Percentiles rank a stretch among this genome's conserved stretches.
These are phyloP conservation scores for Coniella lustricola DNA, from an alignment of 2,329 filamentous ascomycete genomes.

Conservation along the genomic window DNA sequence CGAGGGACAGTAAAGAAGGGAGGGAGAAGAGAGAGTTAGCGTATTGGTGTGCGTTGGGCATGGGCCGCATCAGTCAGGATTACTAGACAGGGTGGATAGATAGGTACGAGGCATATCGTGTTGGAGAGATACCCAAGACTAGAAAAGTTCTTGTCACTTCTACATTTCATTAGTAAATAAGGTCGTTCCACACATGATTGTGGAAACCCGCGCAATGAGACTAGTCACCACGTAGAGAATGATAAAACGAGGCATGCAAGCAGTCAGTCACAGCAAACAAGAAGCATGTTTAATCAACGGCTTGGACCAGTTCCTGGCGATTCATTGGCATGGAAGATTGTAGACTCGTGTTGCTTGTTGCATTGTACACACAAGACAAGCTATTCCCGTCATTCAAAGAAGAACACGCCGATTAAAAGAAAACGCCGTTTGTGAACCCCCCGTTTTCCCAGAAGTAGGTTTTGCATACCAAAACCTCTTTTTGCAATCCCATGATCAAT, in stretches of 20 bases:
- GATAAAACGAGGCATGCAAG: too few species aligned
- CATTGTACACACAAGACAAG: conserved; percentile 11
- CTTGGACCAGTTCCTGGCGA: conserved; percentile 4
- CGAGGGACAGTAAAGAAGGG: conserved; percentile 47
- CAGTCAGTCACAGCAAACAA: neutral
- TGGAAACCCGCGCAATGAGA: too few species aligned
- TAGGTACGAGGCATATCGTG: neutral
- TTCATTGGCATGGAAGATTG: conserved; percentile 12
- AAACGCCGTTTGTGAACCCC: conserved; percentile 8
- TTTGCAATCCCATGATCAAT: conserved; percentile 11
- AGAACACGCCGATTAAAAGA: conserved; percentile 7
- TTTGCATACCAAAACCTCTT: conserved; percentile 13
- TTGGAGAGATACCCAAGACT: conserved; percentile 34
- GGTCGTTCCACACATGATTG: too few species aligned
- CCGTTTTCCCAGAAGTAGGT: conserved; percentile 5
- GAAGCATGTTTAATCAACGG: neutral
- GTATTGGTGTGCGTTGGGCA: conserved; percentile 90
- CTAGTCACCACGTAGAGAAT: too few species aligned
- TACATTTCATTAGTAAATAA: neutral
- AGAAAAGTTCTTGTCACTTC: too few species aligned
- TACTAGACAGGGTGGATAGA: conserved; percentile 19
- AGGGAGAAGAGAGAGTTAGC: conserved; percentile 81
- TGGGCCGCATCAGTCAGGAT: conserved; percentile 66
- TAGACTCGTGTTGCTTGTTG: conserved; percentile 15
- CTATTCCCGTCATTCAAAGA: conserved; percentile 9